phyloP scores from a whole-genome alignment of 2,329 filamentous ascomycete species.

The Colletotrichum cereale region DNA sequence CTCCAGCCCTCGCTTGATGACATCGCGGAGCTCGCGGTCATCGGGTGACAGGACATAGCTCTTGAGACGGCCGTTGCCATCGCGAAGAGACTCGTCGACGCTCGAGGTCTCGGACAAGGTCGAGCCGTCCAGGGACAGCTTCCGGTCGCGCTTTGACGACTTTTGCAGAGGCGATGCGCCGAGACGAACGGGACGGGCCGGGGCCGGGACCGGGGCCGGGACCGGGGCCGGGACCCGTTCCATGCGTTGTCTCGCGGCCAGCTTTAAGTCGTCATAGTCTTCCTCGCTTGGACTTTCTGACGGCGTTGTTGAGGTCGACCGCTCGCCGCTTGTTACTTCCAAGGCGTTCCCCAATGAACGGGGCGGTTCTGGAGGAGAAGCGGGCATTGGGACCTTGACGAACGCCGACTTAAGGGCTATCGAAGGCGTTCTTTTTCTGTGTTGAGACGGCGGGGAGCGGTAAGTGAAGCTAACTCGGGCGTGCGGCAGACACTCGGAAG shows the following conservation, averaged over 20 bases:
- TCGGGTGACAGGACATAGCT: constrained; percentile 48
- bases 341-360: constrained; percentile 44
- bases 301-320: constrained; percentile 29
- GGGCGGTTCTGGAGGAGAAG: constrained; percentile 10
- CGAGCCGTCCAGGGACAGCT: constrained; percentile 29
- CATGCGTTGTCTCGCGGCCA: constrained; percentile 2
- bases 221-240: not conserved
- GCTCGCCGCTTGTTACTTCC: constrained; percentile 23
- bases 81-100: constrained; percentile 30
- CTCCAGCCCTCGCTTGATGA: constrained; percentile 35
- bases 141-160: constrained; percentile 8
- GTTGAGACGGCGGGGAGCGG: not conserved
- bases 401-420: not conserved
- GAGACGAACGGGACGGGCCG: not conserved
- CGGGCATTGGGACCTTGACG: constrained; percentile 5
- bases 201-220: not conserved
- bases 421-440: not conserved
- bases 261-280: constrained; percentile 55
- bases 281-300: constrained; percentile 60
- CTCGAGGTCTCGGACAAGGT: constrained; percentile 33
- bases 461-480: not conserved
- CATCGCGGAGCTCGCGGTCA: constrained; percentile 43
- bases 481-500: not conserved
- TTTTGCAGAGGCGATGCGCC: constrained; percentile 2
- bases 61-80: constrained; percentile 20